Evolutionary conservation across 1,139 yeast species (phyloP).

Genomic region (Pichia sp.): DNA sequence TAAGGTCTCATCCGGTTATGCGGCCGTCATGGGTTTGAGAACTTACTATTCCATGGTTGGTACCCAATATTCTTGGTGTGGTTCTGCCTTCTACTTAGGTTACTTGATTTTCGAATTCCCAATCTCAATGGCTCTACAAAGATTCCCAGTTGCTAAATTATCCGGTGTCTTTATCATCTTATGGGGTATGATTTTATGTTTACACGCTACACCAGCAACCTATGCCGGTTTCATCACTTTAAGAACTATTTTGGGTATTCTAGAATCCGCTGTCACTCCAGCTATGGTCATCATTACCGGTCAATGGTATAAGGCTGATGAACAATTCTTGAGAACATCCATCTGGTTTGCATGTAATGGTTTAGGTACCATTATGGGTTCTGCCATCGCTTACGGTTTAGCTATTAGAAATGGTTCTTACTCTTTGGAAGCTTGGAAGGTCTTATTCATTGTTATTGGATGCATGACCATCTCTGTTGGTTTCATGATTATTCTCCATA

Average conservation of each 20-base stretch:
- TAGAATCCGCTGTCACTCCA: conserved; percentile 51
- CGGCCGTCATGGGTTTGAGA: conserved; percentile 55
- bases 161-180: conserved; percentile 38
- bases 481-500: conserved; percentile 37
- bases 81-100: conserved; percentile 55
- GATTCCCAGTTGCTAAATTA: conserved; percentile 43
- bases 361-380: conserved; percentile 45
- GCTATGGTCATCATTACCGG: conserved; percentile 52
- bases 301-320: conserved; percentile 53
- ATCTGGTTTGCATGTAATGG: conserved; percentile 54
- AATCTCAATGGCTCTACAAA: conserved; percentile 42
- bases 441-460: conserved; percentile 48
- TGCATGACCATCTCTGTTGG: conserved; percentile 47
- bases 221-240: conserved; percentile 40
- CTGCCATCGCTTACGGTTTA: conserved; percentile 50
- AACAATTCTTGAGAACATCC: conserved; percentile 46
- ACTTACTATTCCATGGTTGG: conserved; percentile 49
- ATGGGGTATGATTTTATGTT: conserved; percentile 47
- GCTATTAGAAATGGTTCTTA: conserved; percentile 33
- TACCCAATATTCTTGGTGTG: conserved; percentile 54
- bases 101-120: conserved; percentile 49
- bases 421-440: conserved; percentile 46
- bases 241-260: conserved; percentile 46
- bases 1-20: conserved; percentile 56
- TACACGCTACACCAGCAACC: conserved; percentile 42